Conservation (phyloP, 371 early-diverging fungal species). For the Umbelopsis sp. region DNA sequence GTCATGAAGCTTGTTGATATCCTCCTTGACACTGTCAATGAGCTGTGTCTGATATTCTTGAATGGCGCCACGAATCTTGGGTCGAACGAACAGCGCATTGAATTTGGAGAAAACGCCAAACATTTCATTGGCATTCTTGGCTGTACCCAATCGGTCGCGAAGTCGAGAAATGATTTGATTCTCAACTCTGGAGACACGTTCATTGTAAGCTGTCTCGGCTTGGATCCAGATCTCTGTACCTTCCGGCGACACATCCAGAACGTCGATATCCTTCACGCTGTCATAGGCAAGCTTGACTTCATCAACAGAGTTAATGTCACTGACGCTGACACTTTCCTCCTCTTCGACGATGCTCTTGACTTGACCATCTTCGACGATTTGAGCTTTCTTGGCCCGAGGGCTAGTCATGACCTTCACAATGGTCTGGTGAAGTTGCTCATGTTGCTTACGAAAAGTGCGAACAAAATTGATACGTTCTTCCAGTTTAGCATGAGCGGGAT, state of each 20-base stretch:
- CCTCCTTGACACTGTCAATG: slow-evolving; percentile 97
- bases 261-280: slow-evolving; percentile 90
- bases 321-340: slow-evolving; percentile 62
- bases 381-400: slow-evolving; percentile 58
- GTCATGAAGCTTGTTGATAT: slow-evolving; percentile 92
- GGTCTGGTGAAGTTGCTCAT: slow-evolving; percentile 94
- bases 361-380: slow-evolving; percentile 56
- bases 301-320: slow-evolving; percentile 81
- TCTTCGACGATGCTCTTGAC: slow-evolving; percentile 57
- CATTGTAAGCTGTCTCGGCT: slow-evolving; percentile 93
- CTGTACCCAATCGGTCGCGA: slow-evolving; percentile 91
- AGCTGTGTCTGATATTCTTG: slow-evolving; percentile 98
- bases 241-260: slow-evolving; percentile 92
- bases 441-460: slow-evolving; percentile 90
- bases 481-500: slow-evolving; percentile 87
- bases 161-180: slow-evolving; percentile 95
- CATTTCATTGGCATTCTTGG: slow-evolving; percentile 98
- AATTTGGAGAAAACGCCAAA: slow-evolving; percentile 98
- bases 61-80: slow-evolving; percentile 98
- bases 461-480: slow-evolving; percentile 94
- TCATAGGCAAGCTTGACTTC: slow-evolving; percentile 95
- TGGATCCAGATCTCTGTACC: slow-evolving; percentile 94
- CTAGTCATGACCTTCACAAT: slow-evolving; percentile 91
- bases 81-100: slow-evolving; percentile 97
- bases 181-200: slow-evolving; percentile 94